phyloP scores from a whole-genome alignment of 2,329 filamentous ascomycete genomes.

The Pseudogymnoascus verrucosus region DNA sequence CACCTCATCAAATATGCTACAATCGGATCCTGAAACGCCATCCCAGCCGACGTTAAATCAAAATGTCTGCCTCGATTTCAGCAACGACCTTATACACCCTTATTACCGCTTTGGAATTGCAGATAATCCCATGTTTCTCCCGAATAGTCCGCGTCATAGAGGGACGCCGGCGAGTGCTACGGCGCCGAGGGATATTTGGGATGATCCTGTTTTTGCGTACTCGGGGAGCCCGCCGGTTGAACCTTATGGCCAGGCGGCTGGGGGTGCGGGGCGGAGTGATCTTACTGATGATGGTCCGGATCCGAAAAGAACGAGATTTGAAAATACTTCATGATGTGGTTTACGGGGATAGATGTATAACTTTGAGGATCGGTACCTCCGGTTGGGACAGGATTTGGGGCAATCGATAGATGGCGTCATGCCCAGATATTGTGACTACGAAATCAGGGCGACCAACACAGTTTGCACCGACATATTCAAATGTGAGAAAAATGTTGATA shows the following conservation, averaged over 20 bases:
- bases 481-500: background rate
- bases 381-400: background rate
- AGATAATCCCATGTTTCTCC: background rate
- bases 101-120: constrained; percentile 1
- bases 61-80: background rate
- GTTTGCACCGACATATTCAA: background rate
- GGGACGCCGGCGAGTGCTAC: background rate
- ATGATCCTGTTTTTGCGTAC: constrained; percentile 5
- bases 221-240: background rate
- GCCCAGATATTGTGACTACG: background rate
- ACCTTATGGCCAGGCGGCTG: background rate
- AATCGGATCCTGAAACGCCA: background rate
- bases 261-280: background rate
- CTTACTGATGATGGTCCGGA: background rate
- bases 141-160: background rate
- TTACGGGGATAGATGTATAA: background rate
- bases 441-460: background rate
- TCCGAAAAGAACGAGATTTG: background rate
- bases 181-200: background rate
- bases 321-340: background rate
- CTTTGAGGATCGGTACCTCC: background rate
- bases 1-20: background rate
- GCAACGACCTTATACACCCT: background rate
- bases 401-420: background rate
- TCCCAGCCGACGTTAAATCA: background rate